These are phyloP conservation scores for Colletotrichum sp. DNA, from an alignment of 2,329 filamentous ascomycete genomes.

Conservation along the genomic window DNA sequence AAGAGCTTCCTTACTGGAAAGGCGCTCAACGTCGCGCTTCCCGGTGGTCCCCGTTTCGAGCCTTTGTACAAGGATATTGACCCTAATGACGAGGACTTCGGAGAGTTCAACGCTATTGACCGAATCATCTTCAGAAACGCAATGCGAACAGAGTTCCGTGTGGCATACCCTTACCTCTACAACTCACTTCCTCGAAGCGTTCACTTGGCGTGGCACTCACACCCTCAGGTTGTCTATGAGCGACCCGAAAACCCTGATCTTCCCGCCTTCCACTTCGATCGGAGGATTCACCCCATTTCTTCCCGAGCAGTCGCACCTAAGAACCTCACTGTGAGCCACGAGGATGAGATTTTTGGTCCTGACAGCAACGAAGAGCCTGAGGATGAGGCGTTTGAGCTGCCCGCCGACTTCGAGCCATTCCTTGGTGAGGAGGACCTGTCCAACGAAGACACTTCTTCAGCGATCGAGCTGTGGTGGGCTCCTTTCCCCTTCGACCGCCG, in stretches of 20 bases:
- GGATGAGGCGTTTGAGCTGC: constrained; percentile 85
- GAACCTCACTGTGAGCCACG: constrained; percentile 89
- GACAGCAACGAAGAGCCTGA: constrained; percentile 76
- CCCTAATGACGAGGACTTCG: constrained; percentile 98
- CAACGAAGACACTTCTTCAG: constrained; percentile 86
- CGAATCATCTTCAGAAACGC: constrained; percentile 97
- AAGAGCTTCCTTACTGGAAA: constrained; percentile 96
- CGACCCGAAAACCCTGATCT: constrained; percentile 86
- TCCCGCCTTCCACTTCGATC: constrained; percentile 97
- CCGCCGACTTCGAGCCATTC: constrained; percentile 82
- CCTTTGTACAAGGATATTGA: constrained; percentile 98
- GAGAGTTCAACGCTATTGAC: constrained; percentile 99
- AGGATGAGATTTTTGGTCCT: constrained; percentile 89
- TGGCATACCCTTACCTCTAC: constrained; percentile 93
- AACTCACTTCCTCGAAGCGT: constrained; percentile 96
- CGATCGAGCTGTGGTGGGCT: constrained; percentile 97
- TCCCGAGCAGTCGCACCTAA: constrained; percentile 92
- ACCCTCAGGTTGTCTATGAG: constrained; percentile 91
- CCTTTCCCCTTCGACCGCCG: constrained; percentile 94
- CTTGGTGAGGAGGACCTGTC: constrained; percentile 87
- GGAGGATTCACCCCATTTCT: constrained; percentile 97
- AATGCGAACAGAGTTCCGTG: constrained; percentile 93
- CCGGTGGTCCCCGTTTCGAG: constrained; percentile 96
- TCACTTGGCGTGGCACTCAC: constrained; percentile 89
- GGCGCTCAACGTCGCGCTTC: constrained; percentile 94